A percentile compares a stretch with the other conserved stretches of the same genome.
These are phyloP conservation scores for Ascochyta rabiei DNA, from an alignment of 2,329 filamentous ascomycete species.

Conservation along the genomic window DNA sequence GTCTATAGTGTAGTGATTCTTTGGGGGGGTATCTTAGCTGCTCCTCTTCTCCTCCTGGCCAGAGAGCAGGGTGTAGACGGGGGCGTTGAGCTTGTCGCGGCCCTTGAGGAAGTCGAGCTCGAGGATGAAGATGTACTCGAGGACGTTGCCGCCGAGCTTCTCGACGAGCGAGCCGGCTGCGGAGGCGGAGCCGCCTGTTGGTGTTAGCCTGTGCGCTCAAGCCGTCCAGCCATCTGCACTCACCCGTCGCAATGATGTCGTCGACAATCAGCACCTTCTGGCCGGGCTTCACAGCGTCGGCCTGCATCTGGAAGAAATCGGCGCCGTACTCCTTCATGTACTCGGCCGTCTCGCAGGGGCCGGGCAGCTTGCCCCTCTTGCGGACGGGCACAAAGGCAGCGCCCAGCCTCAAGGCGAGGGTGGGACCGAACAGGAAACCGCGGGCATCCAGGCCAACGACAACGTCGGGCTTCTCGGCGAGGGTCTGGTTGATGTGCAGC, in stretches of 20 bases:
- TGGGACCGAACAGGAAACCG: constrained; percentile 93
- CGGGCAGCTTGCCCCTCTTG: constrained; percentile 95
- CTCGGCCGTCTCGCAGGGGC: constrained; percentile 80
- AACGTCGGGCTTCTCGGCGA: constrained; percentile 73
- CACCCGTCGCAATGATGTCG: constrained; percentile 98
- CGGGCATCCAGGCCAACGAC: constrained; percentile 92
- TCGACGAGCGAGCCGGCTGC: constrained; percentile 86
- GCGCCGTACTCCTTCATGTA: constrained; percentile 96
- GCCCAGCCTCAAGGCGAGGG: constrained; percentile 80
- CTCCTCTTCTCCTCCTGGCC: constrained; percentile 58
- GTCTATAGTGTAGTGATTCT: constrained; percentile 18
- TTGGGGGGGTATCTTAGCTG: background rate
- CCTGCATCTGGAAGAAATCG: constrained; percentile 96
- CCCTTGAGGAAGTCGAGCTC: constrained; percentile 94
- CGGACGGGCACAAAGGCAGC: constrained; percentile 90
- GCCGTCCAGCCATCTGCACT: constrained; percentile 41
- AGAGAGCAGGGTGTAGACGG: constrained; percentile 81
- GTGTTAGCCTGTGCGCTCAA: constrained; percentile 11
- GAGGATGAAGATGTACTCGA: constrained; percentile 94
- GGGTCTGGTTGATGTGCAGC: constrained; percentile 74
- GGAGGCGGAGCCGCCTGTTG: constrained; percentile 82
- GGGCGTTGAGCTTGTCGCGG: constrained; percentile 83
- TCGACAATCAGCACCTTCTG: constrained; percentile 94
- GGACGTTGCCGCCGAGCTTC: constrained; percentile 81
- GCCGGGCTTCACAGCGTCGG: constrained; percentile 79